Conservation (phyloP, 2,329 filamentous ascomycete species). For the Tricladium varicosporioides region DNA sequence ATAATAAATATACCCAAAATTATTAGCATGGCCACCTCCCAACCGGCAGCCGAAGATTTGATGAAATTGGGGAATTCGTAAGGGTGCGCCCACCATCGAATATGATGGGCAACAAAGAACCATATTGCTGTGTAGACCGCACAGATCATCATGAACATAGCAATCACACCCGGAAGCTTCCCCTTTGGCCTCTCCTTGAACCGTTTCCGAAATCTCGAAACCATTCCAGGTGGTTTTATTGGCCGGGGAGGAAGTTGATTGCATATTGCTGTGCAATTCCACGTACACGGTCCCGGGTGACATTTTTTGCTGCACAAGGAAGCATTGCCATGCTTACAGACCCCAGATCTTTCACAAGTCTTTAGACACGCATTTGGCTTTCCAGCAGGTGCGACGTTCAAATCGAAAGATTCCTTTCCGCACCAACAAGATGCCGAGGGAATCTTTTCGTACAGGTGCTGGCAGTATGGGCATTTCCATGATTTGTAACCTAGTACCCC, state of each 20-base stretch:
- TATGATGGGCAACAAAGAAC: neutral
- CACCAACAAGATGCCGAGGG: neutral
- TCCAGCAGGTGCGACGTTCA: neutral
- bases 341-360: neutral
- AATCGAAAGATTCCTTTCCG: neutral
- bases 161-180: neutral
- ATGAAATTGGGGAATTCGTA: neutral
- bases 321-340: neutral
- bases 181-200: neutral
- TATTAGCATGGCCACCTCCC: neutral
- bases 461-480: neutral
- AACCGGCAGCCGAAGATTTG: neutral
- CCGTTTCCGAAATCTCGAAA: neutral
- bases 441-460: no score
- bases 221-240: neutral
- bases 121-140: neutral
- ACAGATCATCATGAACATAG: neutral
- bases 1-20: neutral
- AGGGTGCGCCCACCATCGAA: neutral
- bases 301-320: constrained; percentile 12
- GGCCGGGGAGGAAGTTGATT: neutral
- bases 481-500: no score
- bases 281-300: constrained; percentile 23
- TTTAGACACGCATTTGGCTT: neutral
- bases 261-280: neutral